A percentile compares a stretch with the other conserved stretches of the same genome.
Evolutionary conservation across 305 asterid genomes (phyloP).

Genomic region (Rubia peregrina): DNA sequence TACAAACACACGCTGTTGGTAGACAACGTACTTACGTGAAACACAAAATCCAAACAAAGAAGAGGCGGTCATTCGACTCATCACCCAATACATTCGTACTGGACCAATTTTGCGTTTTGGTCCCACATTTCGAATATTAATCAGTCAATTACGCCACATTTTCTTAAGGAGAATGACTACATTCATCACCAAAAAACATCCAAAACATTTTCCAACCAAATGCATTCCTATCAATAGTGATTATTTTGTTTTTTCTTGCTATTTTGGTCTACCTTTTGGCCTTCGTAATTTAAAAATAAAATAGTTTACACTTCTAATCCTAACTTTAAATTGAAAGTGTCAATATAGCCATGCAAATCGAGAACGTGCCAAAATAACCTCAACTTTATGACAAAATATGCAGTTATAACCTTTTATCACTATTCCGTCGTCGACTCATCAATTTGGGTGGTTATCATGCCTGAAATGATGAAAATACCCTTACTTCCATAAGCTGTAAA

Average conservation of each 20-base stretch:
- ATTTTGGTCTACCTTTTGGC: not conserved
- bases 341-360: too few species aligned
- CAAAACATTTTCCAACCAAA: conserved; percentile 4
- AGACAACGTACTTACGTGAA: not conserved
- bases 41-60: not conserved
- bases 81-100: not conserved
- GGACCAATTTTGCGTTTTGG: not conserved
- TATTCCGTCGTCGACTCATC: too few species aligned
- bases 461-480: too few species aligned
- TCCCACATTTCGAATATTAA: not conserved
- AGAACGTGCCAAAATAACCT: too few species aligned
- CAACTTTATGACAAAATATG: too few species aligned
- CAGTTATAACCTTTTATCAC: too few species aligned
- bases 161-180: not conserved
- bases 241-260: not conserved
- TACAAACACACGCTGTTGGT: too few species aligned
- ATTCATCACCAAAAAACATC: not conserved
- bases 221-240: not conserved
- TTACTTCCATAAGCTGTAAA: too few species aligned
- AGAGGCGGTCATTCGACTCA: not conserved
- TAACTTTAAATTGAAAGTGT: too few species aligned
- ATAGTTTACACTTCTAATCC: too few species aligned
- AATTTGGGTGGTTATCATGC: too few species aligned
- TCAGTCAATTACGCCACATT: not conserved
- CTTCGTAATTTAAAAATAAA: not conserved